Evolutionary conservation across 805 yeast species (phyloP).

Genomic region (Candida coleopterorum): DNA sequence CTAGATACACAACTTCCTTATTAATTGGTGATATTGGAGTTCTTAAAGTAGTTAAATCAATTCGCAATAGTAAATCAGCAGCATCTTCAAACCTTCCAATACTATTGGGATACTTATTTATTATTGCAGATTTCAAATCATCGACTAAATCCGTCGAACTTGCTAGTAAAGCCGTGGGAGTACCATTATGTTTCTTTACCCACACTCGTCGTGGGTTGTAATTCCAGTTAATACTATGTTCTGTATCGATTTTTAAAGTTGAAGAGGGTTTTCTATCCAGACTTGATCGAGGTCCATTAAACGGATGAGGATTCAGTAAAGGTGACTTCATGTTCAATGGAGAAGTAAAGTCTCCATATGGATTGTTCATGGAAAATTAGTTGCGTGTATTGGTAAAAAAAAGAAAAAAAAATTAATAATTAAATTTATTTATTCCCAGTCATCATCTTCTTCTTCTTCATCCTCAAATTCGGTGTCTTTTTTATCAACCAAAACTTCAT

Average conservation of each 20-base stretch:
- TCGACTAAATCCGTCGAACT: constrained; percentile 66
- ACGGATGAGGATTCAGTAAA: not conserved
- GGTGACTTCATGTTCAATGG: constrained; percentile 7
- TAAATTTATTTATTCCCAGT: constrained; percentile 42
- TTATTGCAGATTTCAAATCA: constrained; percentile 67
- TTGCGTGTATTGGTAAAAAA: no score
- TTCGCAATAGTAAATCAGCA: constrained; percentile 51
- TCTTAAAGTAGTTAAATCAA: constrained; percentile 9
- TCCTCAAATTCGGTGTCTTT: constrained; percentile 1
- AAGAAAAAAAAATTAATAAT: not conserved
- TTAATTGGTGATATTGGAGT: constrained; percentile 3
- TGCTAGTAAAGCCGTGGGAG: constrained; percentile 68
- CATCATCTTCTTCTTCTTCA: constrained; percentile 33
- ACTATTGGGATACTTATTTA: constrained; percentile 63
- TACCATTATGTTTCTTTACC: constrained; percentile 47
- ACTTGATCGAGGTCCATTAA: constrained; percentile 1
- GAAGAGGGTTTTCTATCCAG: constrained; percentile 11
- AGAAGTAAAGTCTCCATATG: no score
- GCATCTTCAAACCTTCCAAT: constrained; percentile 61
- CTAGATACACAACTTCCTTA: constrained; percentile 22
- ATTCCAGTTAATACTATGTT: not conserved
- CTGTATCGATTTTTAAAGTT: constrained; percentile 4
- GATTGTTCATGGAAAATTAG: no score
- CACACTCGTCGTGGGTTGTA: constrained; percentile 40
- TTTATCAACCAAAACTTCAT: constrained; percentile 10